Base-by-base conservation (phyloP, 2,329 filamentous ascomycete species). In the Penicillium sp. region DNA sequence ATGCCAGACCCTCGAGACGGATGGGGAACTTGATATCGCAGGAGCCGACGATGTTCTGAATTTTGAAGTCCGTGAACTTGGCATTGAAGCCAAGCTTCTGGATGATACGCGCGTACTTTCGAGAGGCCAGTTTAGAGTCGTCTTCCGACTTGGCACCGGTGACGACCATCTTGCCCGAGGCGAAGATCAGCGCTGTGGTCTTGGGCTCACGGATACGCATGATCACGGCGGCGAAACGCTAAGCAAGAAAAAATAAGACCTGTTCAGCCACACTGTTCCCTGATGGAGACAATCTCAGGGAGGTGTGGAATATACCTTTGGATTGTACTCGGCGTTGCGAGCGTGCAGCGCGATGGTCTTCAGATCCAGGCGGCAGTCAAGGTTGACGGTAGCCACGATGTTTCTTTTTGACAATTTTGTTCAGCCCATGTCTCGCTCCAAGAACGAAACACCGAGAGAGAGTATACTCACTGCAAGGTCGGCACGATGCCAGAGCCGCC, bases 21-120 rank as follows among this genome's bases (percentile, higher is more conserved):
- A 99, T 97, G 47, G 94, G 94, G 79, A 99, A 99, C 82, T 97
- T 97, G 83, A 99, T 97, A 72, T 99, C 94, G 75, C 93, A 97
- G 54, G 91, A 96, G 60, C 94, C 94, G 62, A 99, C 94, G 60
- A 99, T 97, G 77, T 99, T 99, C 81, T 97, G 92, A 68, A 99
- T 99, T 84, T 97, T 99, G 80, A 99, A 99, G 75, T 99, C 94
- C 62, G 92, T 97, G 77, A 99, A 97, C 84, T 97, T 97, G 68
- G 94, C 93, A 65, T 97, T 96, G 83, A 99, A 99, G 58, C 94
- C 94, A 55, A 99, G 90, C 81, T 99, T 99, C 83, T 99, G 94
- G 67, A 99, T 97, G 75, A 99, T 97, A 68, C 94, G 92, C 46
- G 94, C 94, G 71, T 97, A 97, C 78, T 99, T 99, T 78, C 93